phyloP scores from a whole-genome alignment of 2,329 filamentous ascomycete genomes.

The Cordyceps sp. region DNA sequence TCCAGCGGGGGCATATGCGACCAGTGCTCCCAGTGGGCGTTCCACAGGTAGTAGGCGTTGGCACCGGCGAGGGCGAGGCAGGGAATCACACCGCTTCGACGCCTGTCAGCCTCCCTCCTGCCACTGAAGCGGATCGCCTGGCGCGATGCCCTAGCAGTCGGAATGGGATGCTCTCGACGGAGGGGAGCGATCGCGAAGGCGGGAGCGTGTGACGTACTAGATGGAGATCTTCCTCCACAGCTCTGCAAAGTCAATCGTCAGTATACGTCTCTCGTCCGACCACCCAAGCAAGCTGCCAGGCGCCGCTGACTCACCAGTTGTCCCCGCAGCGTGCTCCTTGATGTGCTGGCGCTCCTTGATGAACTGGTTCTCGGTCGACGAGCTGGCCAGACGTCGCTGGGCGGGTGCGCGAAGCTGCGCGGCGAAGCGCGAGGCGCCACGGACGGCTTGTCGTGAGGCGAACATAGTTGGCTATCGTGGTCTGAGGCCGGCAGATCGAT shows the following conservation, averaged over 20 bases:
- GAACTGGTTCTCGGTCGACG: slow-evolving; percentile 76
- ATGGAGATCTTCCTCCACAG: slow-evolving; percentile 93
- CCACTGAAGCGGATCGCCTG: too few relatives aligned
- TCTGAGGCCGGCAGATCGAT: slow-evolving; percentile 3
- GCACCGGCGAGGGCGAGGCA: slow-evolving; percentile 50
- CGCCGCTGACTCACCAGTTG: slow-evolving; percentile 54
- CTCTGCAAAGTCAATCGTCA: slow-evolving; percentile 37
- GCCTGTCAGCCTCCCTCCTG: neutral
- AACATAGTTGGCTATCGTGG: slow-evolving; percentile 38
- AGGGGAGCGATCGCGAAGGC: neutral
- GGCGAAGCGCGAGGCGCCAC: slow-evolving; percentile 44
- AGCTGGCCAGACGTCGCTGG: slow-evolving; percentile 59
- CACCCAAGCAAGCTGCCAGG: too few relatives aligned
- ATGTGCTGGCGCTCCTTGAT: slow-evolving; percentile 80
- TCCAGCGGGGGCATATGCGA: slow-evolving; percentile 69
- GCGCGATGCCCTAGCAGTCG: too few relatives aligned
- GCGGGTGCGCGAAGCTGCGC: slow-evolving; percentile 40
- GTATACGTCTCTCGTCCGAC: too few relatives aligned
- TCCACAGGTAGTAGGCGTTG: slow-evolving; percentile 88
- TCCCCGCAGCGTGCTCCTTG: slow-evolving; percentile 75
- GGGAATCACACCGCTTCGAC: slow-evolving; percentile 54
- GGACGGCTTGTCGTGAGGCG: slow-evolving; percentile 43
- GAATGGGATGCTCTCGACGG: too few relatives aligned
- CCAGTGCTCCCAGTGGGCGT: slow-evolving; percentile 96
- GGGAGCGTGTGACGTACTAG: slow-evolving; percentile 50